Conservation (phyloP, 345 rosid genomes). For the Ailanthus altissimus region DNA sequence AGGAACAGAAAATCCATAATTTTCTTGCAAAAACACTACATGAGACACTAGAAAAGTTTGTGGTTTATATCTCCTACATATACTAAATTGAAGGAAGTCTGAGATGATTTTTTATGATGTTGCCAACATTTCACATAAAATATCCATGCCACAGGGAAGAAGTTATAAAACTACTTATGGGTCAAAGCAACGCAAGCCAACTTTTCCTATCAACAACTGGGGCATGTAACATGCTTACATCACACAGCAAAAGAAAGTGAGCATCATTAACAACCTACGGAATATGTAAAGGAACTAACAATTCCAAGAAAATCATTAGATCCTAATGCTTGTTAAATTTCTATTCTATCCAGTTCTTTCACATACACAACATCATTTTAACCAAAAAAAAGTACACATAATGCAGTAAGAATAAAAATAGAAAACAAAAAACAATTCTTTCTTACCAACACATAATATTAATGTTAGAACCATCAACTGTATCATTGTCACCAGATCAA, state of each 20-base stretch:
- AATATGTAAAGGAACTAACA: neutral
- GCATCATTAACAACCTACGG: neutral
- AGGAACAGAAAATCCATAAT: neutral
- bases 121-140: neutral
- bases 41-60: neutral
- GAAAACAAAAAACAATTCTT: no score
- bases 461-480: neutral
- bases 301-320: neutral
- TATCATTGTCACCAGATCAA: neutral
- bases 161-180: neutral
- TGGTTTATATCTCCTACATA: no score
- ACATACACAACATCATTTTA: neutral
- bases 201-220: neutral
- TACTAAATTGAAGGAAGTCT: neutral
- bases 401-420: neutral
- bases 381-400: neutral
- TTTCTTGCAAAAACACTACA: neutral
- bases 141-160: neutral
- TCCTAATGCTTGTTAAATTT: neutral
- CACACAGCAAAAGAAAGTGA: neutral
- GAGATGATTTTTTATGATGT: no score
- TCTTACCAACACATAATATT: neutral
- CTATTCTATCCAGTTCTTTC: neutral
- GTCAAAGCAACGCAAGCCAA: constrained; percentile 7
- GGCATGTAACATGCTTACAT: neutral